Evolutionary conservation across 2,329 filamentous ascomycete species (phyloP).

Genomic region (Phialophora chinensis): DNA sequence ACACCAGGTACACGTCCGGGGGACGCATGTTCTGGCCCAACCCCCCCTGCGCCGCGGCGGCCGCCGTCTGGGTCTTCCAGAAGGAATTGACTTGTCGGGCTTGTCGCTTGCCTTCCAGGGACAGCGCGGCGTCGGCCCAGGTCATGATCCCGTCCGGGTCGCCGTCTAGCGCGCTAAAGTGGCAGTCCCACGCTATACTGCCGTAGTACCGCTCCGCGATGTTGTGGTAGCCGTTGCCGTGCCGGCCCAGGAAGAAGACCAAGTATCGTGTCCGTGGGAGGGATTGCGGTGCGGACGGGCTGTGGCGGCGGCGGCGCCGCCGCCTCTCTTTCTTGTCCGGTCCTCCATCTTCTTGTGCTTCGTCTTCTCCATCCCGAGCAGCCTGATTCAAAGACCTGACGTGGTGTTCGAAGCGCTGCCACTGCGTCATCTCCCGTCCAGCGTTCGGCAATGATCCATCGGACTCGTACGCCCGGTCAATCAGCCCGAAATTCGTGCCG

Average conservation of each 20-base stretch:
- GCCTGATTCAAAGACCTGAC: conserved; percentile 55
- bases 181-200: conserved; percentile 65
- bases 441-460: conserved; percentile 42
- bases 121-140: conserved; percentile 67
- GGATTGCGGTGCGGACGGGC: not conserved
- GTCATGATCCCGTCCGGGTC: conserved; percentile 54
- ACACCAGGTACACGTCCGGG: conserved; percentile 63
- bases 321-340: not conserved
- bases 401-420: conserved; percentile 61
- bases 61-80: conserved; percentile 56
- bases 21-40: conserved; percentile 54
- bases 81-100: conserved; percentile 56
- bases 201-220: conserved; percentile 65
- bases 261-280: conserved; percentile 53
- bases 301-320: not conserved
- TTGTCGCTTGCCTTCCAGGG: conserved; percentile 58
- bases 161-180: conserved; percentile 65
- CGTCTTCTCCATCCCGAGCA: conserved; percentile 32
- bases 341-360: conserved; percentile 5
- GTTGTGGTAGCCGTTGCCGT: conserved; percentile 68
- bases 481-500: conserved; percentile 55
- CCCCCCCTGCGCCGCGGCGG: no score
- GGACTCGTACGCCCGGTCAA: conserved; percentile 52
- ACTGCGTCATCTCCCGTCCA: conserved; percentile 54
- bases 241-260: conserved; percentile 64